Base-by-base conservation (phyloP, 306 rosid species). In the Prosopis cineraria region DNA sequence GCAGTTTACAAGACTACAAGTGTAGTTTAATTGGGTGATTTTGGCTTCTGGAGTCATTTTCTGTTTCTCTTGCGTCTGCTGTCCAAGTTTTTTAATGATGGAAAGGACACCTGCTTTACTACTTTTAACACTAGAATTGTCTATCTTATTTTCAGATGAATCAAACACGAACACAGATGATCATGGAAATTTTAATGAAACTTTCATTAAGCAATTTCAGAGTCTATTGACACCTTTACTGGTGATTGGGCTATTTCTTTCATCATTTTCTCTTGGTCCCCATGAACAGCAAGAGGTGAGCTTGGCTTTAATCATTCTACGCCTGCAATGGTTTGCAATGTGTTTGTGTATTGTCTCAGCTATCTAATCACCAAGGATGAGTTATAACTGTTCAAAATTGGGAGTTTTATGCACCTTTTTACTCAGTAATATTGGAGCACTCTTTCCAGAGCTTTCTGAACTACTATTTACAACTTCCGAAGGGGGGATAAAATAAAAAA, bases 241-340 rank as follows among this genome's bases (percentile, higher is more conserved):
- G 79, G 84, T 87, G 72, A 70, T 95, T 34, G 93, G 85, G 59
- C 83, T 91, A 44, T 86, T 91, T 69, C 76, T 91, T 71, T 63
- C 90, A 10, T 87, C 93, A 39, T 80, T 88, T 73, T 75, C 88
- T 66, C 79, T 82, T 81, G 87, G 90, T 74, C 81, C 93, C 74
- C 77, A 78, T 25, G 98, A 92, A 37, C 90, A 86, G 83, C 84
- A 93, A 79, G 93, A 93, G 96, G 99, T 95, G 77, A 73, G 34
- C 74, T 58, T 34, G 36, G 44, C 47, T 29, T 73, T 27, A 3
- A 70, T 34, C 22, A 14, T 36, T n/a, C 47, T 50, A 52, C 67
- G 11, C 64, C 55, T 37, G 3, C 55, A 8, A 8, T 72, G 74
- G 60, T 81, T 73, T 67, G 2, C 39, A 31, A 40, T 48, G 50